Evolutionary conservation across 1,284 basidiomycete species (phyloP).

Genomic region (Athelia sp.): DNA sequence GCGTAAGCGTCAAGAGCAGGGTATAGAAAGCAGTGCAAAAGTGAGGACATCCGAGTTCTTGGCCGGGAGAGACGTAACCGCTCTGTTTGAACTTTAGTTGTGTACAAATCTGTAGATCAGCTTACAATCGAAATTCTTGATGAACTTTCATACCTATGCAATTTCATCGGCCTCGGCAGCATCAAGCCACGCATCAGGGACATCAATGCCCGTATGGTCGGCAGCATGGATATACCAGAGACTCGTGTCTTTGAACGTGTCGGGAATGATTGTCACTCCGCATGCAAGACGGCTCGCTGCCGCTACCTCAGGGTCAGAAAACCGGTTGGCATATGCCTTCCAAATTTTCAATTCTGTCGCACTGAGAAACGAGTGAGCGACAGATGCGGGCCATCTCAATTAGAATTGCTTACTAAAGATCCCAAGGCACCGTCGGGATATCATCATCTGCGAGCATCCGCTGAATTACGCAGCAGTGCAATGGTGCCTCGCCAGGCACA

Average conservation of each 20-base stretch:
- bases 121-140: neutral
- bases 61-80: neutral
- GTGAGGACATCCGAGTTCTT: neutral
- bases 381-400: neutral
- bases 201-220: neutral
- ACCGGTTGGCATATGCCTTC: conserved; percentile 2
- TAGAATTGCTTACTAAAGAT: conserved; percentile 12
- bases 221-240: neutral
- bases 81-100: neutral
- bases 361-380: neutral
- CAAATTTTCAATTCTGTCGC: conserved; percentile 6
- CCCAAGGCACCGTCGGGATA: conserved; percentile 19
- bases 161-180: neutral
- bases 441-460: conserved; percentile 8
- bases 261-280: neutral
- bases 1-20: neutral
- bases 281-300: neutral
- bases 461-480: conserved; percentile 13
- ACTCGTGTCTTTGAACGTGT: neutral
- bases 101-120: no score
- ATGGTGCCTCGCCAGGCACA: conserved; percentile 5
- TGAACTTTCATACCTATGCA: neutral
- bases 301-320: neutral
- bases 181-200: neutral
- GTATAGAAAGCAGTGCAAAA: neutral